Evolutionary conservation across 2,329 filamentous ascomycete species (phyloP), one percentile per base, ranked within the genome.

Genomic region (Phymatotrichopsis omnivora): DNA sequence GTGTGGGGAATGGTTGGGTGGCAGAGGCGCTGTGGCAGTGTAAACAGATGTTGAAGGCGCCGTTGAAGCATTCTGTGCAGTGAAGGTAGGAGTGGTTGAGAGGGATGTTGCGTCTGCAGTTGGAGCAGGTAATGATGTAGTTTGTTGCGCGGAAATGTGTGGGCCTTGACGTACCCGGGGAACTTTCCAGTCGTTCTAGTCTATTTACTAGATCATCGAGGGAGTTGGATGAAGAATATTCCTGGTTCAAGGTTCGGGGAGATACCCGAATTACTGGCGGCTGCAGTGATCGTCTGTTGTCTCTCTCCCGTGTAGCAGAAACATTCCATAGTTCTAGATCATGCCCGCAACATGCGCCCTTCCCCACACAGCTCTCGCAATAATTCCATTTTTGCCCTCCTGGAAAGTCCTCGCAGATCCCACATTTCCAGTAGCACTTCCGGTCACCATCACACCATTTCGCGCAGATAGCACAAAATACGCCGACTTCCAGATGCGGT

Each of bases 391-490:
- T 24, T 42, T 37, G 14, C 40, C 39, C 23, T 0, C 25, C 39
- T 16, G 34, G 30, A 29, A 38, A 54, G 22, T 23, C 30, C 7
- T 8, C 27, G 19, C 52, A 54, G 10, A 35, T 31, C 50, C 50
- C 53, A 33, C 53, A 12, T 45, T 43, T n/a, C 7, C 11, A 17
- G 2, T 16, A 16, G n/a, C 31, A 41, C 12, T 16, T 24, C 11
- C 40, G 40, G 3, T 39, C 19, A 12, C 42, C 42, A 17, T 53
- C 52, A 19, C 51, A 52, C 42, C 43, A 54, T 8, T 32, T 36
- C 32, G 53, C 52, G 36, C 52, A 54, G 43, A 51, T 28, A 6
- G 47, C 52, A 29, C 52, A 54, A 37, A 54, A 53, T 3, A 48
- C n/a, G 14, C 52, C 52, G 7, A 32, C 11, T 22, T 45, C 29